Percentiles rank a stretch among this genome's conserved stretches.
Evolutionary conservation across 257 asterid species (phyloP).

Genomic region (Capsicum chinense): DNA sequence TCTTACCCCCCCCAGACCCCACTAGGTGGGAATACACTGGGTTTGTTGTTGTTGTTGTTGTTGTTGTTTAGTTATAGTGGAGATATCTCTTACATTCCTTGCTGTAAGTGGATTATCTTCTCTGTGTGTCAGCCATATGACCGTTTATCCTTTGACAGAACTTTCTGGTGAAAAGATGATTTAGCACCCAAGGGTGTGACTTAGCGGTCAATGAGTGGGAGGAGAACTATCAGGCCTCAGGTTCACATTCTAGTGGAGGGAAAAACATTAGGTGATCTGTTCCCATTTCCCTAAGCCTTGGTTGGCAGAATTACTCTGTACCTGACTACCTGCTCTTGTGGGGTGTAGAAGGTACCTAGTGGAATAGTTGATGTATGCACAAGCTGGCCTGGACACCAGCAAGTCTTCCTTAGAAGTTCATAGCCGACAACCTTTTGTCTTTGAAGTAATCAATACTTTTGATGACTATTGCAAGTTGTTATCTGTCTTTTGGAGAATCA

Average conservation of each 20-base stretch:
- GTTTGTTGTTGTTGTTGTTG: no score
- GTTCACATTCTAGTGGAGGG: not conserved
- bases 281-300: not conserved
- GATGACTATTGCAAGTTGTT: not conserved
- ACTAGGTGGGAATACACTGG: no score
- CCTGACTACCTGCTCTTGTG: not conserved
- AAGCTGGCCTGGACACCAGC: not conserved
- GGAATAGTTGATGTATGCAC: not conserved
- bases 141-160: not conserved
- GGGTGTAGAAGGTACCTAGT: not conserved
- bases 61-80: constrained; percentile 19
- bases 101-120: not conserved
- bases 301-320: not conserved
- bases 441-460: constrained; percentile 19
- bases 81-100: not conserved
- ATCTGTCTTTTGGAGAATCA: not conserved
- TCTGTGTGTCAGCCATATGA: not conserved
- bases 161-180: not conserved
- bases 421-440: constrained; percentile 4
- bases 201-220: not conserved
- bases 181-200: not conserved
- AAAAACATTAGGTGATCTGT: not conserved
- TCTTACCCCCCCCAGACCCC: no score
- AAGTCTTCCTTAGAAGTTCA: not conserved
- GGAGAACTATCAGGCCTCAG: not conserved